Evolutionary conservation across 139 green algal genomes (phyloP), one percentile per base, ranked within the genome.

Genomic region (Cymbomonas tetramitiformis): DNA sequence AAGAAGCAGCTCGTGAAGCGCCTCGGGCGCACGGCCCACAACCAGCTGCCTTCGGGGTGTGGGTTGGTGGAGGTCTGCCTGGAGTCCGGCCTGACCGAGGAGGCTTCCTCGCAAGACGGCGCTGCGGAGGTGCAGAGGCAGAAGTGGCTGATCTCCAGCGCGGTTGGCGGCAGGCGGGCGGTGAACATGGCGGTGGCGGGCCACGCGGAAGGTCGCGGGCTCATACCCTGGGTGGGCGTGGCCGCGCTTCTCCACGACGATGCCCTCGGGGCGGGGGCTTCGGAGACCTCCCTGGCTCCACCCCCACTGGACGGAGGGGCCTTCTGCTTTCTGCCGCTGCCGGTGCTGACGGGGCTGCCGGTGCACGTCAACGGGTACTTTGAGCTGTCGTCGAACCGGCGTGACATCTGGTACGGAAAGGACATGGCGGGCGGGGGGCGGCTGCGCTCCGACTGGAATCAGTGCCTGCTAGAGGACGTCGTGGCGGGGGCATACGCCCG

Each of bases 311-410:
- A 54, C 1, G 80, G 81, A 18, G 69, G 62, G 7, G 83, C 83
- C 0, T 91, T 85, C 51, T 87, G 79, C 64, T 91, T 91, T 65
- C 69, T 91, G 49, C 83, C 80, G 4, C 75, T 91, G 18, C 83
- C 83, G 2, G 51, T 83, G 10, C 28, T 18, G 8, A 87, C 76
- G 0, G 66, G 67, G 1, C 75, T 91, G 36, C 78, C 80, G 0
- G 72, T 86, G 28, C 77, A 86, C 40, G 58, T 88, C 44, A 91
- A 91, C 61, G 81, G 59, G 26, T 86, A 79, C 55, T 91, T 88
- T 51, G 83, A 91, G 74, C 77, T 91, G 25, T 78, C 61, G 36
- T 79, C 65, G 53, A 88, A 91, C 66, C 68, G 56, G 21, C 36
- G 64, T 23, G 64, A 67, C 48, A 57, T 69, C 7, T 75, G 58